A percentile compares a stretch with the other conserved stretches of the same genome.
phyloP scores from a whole-genome alignment of 176 grass and related monocot genomes.

The Microstegium vimineum region DNA sequence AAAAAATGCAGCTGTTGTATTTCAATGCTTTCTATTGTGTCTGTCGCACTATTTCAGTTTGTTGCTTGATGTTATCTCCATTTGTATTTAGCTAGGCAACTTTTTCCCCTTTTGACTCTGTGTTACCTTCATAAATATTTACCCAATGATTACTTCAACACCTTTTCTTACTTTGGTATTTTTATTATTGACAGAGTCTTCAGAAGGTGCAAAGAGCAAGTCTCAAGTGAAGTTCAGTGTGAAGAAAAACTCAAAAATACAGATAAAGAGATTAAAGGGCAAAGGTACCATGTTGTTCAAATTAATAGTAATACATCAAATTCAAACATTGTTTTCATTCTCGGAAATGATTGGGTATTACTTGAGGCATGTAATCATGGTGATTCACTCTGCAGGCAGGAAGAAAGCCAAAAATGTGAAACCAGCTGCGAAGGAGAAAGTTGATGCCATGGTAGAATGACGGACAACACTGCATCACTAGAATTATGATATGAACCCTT shows the following conservation, averaged over 20 bases:
- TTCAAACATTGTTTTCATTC: background rate
- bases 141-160: background rate
- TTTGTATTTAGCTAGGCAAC: background rate
- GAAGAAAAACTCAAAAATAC: slow-evolving; percentile 62
- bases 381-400: slow-evolving; percentile 44
- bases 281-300: slow-evolving; percentile 36
- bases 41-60: background rate
- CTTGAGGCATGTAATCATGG: background rate
- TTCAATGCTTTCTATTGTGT: background rate
- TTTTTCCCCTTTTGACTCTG: background rate
- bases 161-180: background rate
- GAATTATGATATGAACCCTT: background rate
- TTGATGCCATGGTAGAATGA: slow-evolving; percentile 70
- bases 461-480: background rate
- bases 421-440: slow-evolving; percentile 11
- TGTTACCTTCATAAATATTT: background rate
- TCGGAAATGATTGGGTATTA: background rate
- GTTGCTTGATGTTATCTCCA: background rate
- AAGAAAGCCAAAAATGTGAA: slow-evolving; percentile 54
- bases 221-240: slow-evolving; percentile 44
- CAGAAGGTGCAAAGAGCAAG: slow-evolving; percentile 39
- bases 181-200: slow-evolving; percentile 42
- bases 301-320: background rate
- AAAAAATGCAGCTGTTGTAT: no score
- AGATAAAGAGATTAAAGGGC: slow-evolving; percentile 67